Conservation (phyloP, 2,329 filamentous ascomycete species). For the Botrytis galanthina region DNA sequence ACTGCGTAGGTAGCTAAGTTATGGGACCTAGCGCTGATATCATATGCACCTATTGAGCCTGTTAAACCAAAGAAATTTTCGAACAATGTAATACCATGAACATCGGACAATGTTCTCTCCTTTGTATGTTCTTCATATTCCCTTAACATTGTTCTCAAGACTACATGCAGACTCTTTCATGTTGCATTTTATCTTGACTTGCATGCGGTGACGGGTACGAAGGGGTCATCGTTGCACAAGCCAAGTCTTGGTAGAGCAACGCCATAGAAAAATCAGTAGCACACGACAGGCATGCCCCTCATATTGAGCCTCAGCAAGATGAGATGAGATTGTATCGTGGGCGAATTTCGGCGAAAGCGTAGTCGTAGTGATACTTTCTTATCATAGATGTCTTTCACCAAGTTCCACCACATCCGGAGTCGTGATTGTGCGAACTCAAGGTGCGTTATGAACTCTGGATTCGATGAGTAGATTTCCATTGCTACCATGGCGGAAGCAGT, state of each 20-base stretch:
- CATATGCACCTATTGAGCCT: neutral
- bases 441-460: neutral
- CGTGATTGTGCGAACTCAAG: neutral
- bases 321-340: neutral
- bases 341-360: too few species aligned
- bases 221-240: neutral
- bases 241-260: neutral
- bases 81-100: neutral
- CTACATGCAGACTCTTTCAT: neutral
- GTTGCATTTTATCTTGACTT: neutral
- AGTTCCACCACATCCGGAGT: neutral
- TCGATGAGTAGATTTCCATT: neutral
- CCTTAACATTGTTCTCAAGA: conserved; percentile 1
- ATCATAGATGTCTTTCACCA: neutral
- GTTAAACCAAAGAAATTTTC: neutral
- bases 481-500: neutral
- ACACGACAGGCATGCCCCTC: neutral
- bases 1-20: neutral
- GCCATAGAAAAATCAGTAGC: neutral
- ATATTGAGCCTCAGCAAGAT: neutral
- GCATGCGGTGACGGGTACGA: neutral
- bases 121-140: neutral
- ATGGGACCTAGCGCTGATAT: neutral
- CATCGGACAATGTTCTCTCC: neutral
- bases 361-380: neutral